Evolutionary conservation across 78 protist genomes (phyloP).

Genomic region (slime mould (Dictyostelium discoideum)): dicty_2.7 NC_007089.4:4851001-4851500

Average conservation of each 20-base stretch:
- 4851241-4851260: background rate
- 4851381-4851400: background rate
- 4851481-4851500: background rate
- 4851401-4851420: background rate
- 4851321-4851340: conserved; percentile 29
- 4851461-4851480: background rate
- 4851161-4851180: too few relatives aligned
- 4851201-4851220: too few relatives aligned
- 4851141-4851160: background rate
- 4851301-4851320: conserved; percentile 70
- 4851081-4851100: conserved; percentile 42
- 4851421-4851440: background rate
- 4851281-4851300: conserved; percentile 63
- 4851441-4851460: too few relatives aligned
- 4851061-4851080: background rate
- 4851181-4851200: too few relatives aligned
- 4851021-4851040: conserved; percentile 17
- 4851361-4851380: background rate
- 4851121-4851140: background rate
- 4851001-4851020: conserved; percentile 31
- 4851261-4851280: conserved; percentile 66
- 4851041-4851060: background rate
- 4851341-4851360: background rate
- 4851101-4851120: conserved; percentile 30
- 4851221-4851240: too few relatives aligned